Base-by-base conservation (phyloP, 352 stramenopile genomes). In the Phytophthora constricta region DNA sequence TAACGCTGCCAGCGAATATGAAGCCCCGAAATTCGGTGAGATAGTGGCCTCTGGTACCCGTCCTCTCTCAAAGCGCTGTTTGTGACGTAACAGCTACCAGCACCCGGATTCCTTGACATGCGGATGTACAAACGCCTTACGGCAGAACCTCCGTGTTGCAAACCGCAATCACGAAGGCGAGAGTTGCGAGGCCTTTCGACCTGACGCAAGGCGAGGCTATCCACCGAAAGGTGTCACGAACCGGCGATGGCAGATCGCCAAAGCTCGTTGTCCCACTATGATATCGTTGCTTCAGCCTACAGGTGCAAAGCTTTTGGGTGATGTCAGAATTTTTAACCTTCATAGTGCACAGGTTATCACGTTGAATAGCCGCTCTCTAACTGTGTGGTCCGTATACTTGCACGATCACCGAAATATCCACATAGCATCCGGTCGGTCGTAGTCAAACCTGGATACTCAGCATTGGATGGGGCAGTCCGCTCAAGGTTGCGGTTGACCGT, bases 191-290 rank as follows among this genome's bases (percentile, higher is more conserved):
- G 56, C 50, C 27, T 55, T 68, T 63, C 58, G 58, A 72, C 31
- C 65, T 58, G 64, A 71, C 64, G 64, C 58, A 17, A 72, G 45
- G 45, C 39, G 58, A 63, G 58, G 58, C 65, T 72, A 68, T 72
- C 65, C 64, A 72, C 58, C 64, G 64, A 72, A 65, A 65, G 33
- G 42, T 52, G 39, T 58, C 50, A 59, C 48, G 20, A 56, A 33
- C 19, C 46, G 19, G 23, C 20, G 51, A 34, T 59, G 5, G 50
- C 26, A 54, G 49, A 50, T 67, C 50, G 23, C 22, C 17, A 47
- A 69, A 34, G 8, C 11, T 16, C n/a, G n/a, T n/a, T n/a, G n/a
- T n/a, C n/a, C n/a, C n/a, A n/a, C n/a, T n/a, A n/a, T n/a, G n/a
- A n/a, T n/a, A n/a, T n/a, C n/a, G n/a, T n/a, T n/a, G n/a, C n/a